These are phyloP conservation scores for Aureobasidium lini DNA, from an alignment of 2,329 filamentous ascomycete species.

Conservation along the genomic window DNA sequence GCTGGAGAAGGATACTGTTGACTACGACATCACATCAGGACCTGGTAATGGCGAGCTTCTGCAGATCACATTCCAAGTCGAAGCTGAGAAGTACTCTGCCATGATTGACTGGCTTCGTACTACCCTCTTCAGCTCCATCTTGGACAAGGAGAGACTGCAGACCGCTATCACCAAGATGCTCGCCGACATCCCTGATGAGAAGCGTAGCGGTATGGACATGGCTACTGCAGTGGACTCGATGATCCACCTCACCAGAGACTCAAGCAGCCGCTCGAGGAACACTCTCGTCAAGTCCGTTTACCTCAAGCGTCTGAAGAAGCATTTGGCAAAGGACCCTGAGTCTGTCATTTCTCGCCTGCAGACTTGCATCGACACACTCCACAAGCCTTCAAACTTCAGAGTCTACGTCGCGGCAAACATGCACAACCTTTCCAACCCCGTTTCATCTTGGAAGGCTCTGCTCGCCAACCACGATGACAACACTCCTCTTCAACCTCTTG, in stretches of 20 bases:
- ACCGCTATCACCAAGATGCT: slow-evolving; percentile 70
- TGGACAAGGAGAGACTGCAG: slow-evolving; percentile 62
- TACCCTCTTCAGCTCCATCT: slow-evolving; percentile 81
- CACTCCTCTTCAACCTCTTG: slow-evolving; percentile 60
- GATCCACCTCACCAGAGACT: slow-evolving; percentile 70
- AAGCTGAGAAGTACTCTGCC: slow-evolving; percentile 76
- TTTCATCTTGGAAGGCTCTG: slow-evolving; percentile 69
- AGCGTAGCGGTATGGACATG: slow-evolving; percentile 73
- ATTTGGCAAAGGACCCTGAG: slow-evolving; percentile 69
- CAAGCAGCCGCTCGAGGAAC: slow-evolving; percentile 67
- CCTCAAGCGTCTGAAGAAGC: slow-evolving; percentile 73
- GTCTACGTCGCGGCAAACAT: slow-evolving; percentile 78
- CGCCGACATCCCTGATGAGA: slow-evolving; percentile 84
- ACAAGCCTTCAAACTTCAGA: slow-evolving; percentile 78
- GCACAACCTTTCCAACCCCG: slow-evolving; percentile 63
- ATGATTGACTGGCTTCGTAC: slow-evolving; percentile 78
- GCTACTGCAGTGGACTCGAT: slow-evolving; percentile 59
- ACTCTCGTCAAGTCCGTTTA: slow-evolving; percentile 83
- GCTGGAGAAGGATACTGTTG: slow-evolving; percentile 84
- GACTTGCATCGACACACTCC: slow-evolving; percentile 64
- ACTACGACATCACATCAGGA: slow-evolving; percentile 66
- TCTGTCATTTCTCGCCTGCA: slow-evolving; percentile 69
- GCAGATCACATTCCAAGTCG: slow-evolving; percentile 74
- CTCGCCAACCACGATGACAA: slow-evolving; percentile 44
- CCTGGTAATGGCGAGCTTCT: slow-evolving; percentile 74